These are phyloP conservation scores for Rhynchosporium graminicola DNA, from an alignment of 2,329 filamentous ascomycete species.

Conservation along the genomic window DNA sequence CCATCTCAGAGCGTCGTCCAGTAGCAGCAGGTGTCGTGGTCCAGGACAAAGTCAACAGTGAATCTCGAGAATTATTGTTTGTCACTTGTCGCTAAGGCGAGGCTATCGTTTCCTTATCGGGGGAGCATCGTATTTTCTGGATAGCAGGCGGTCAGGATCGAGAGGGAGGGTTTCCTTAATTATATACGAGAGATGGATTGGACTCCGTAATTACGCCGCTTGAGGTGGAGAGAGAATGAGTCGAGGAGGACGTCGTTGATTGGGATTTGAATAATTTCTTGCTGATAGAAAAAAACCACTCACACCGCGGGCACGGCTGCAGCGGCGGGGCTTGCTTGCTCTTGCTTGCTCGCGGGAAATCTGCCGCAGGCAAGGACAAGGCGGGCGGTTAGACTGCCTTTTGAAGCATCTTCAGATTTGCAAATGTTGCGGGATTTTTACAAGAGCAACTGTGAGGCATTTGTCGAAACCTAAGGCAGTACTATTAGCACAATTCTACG, in stretches of 20 bases:
- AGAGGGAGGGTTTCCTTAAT: not conserved
- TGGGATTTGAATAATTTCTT: not conserved
- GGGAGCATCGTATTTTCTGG: constrained; percentile 28
- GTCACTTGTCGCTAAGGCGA: constrained; percentile 27
- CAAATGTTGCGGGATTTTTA: no score
- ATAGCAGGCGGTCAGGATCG: constrained; percentile 22
- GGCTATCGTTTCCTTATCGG: constrained; percentile 28
- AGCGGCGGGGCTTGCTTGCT: no score
- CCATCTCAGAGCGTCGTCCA: constrained; percentile 19
- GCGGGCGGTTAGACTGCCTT: no score
- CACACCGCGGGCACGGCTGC: no score
- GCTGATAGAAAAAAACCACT: not conserved
- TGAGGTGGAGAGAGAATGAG: not conserved
- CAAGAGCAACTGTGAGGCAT: no score
- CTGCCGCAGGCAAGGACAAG: no score
- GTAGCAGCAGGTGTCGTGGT: constrained; percentile 4
- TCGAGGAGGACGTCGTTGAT: not conserved
- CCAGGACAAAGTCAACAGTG: constrained; percentile 13
- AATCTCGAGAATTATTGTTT: constrained; percentile 11
- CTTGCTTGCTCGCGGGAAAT: no score
- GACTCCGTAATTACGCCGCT: not conserved
- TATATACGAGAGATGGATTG: not conserved
- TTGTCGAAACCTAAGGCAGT: no score
- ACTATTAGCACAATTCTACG: no score
- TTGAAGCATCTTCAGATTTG: no score